These are phyloP conservation scores for Fusarium sp. DNA, from an alignment of 2,329 filamentous ascomycete species.

Conservation along the genomic window DNA sequence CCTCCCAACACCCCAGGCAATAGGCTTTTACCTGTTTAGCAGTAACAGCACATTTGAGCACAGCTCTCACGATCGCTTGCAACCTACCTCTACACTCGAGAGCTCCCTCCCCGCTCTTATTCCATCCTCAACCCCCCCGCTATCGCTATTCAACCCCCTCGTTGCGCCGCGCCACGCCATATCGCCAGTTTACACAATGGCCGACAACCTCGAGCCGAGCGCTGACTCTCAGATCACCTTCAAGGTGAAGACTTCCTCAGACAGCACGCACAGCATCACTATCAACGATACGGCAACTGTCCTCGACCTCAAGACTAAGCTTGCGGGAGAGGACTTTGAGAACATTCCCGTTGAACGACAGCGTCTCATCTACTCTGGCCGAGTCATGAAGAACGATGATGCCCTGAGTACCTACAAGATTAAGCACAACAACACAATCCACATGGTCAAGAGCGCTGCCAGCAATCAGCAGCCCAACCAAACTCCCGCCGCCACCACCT, in stretches of 20 bases:
- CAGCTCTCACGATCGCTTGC: not conserved
- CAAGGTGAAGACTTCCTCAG: slow-evolving; percentile 96
- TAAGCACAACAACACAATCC: slow-evolving; percentile 93
- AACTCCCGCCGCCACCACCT: slow-evolving; percentile 48
- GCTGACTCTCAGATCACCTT: slow-evolving; percentile 87
- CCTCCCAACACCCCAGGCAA: not conserved
- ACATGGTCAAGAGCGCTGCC: slow-evolving; percentile 94
- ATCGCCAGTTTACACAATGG: slow-evolving; percentile 57
- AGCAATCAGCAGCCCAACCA: slow-evolving; percentile 70
- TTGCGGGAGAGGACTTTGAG: slow-evolving; percentile 82
- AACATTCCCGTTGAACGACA: slow-evolving; percentile 89
- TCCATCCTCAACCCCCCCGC: slow-evolving; percentile 1
- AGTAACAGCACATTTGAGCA: not conserved
- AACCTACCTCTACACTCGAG: not conserved
- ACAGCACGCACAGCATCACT: slow-evolving; percentile 84
- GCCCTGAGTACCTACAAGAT: slow-evolving; percentile 89
- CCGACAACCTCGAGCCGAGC: slow-evolving; percentile 68
- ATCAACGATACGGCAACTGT: slow-evolving; percentile 81
- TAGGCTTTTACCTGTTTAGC: not conserved
- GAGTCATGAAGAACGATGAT: slow-evolving; percentile 95
- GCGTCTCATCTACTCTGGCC: slow-evolving; percentile 95
- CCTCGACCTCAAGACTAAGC: slow-evolving; percentile 87
- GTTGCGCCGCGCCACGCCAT: slow-evolving; percentile 26
- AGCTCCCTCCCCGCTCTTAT: slow-evolving; percentile 12
- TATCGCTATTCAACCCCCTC: slow-evolving; percentile 26